Percentiles rank a stretch among this genome's conserved stretches.
These are phyloP conservation scores for Nothophytophthora sp. DNA, from an alignment of 352 stramenopile species.

Conservation along the genomic window DNA sequence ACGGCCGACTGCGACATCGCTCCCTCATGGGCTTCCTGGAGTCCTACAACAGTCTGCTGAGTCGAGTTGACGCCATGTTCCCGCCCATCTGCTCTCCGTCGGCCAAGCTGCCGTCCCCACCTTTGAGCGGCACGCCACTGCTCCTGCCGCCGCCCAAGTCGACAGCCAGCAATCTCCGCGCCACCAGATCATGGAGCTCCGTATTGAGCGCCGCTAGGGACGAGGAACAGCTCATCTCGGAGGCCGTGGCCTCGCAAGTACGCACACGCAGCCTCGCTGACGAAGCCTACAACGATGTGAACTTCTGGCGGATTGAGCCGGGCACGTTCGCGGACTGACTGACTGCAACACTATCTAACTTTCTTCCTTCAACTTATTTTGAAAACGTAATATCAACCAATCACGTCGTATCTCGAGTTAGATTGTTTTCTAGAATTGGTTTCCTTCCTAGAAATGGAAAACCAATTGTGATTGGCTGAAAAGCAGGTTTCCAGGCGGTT, in stretches of 20 bases:
- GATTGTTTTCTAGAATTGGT: conserved; percentile 15
- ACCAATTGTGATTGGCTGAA: too few relatives aligned
- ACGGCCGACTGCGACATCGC: conserved; percentile 57
- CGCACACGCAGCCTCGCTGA: conserved; percentile 60
- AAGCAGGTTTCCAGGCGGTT: too few relatives aligned
- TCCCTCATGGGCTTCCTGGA: conserved; percentile 67
- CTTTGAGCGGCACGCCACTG: conserved; percentile 1
- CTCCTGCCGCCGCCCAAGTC: conserved; percentile 9
- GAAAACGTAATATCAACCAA: not conserved
- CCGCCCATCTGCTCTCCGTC: conserved; percentile 60
- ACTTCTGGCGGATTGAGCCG: conserved; percentile 82
- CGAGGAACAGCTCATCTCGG: conserved; percentile 50
- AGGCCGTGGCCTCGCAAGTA: conserved; percentile 50
- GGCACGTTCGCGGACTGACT: conserved; percentile 22
- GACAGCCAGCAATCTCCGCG: conserved; percentile 9
- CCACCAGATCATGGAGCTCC: conserved; percentile 3
- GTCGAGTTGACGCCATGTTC: conserved; percentile 76
- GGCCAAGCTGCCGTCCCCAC: conserved; percentile 2
- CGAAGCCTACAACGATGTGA: conserved; percentile 87
- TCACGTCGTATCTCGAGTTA: conserved; percentile 24
- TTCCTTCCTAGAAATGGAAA: too few relatives aligned
- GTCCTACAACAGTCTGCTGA: conserved; percentile 64
- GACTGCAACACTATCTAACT: not conserved
- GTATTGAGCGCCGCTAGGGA: too few relatives aligned
- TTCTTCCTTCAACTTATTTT: not conserved